These are phyloP conservation scores for Leishmania amazonensis DNA, from an alignment of 208 protist genomes.

Conservation along the genomic window DNA sequence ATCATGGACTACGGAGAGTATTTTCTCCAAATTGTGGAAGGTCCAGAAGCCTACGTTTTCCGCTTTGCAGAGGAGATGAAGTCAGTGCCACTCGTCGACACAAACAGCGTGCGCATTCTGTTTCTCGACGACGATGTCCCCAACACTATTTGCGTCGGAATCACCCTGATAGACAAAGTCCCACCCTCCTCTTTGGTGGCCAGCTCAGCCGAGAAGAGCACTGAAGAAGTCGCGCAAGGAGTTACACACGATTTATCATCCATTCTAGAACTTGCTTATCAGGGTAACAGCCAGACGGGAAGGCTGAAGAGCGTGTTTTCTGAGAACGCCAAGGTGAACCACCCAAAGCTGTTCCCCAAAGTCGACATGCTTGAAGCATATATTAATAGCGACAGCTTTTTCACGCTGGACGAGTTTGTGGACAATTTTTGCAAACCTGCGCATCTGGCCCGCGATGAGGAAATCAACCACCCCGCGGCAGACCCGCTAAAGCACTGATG, in stretches of 20 bases:
- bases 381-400: constrained; percentile 51
- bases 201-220: constrained; percentile 35
- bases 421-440: constrained; percentile 59
- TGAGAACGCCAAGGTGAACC: constrained; percentile 73
- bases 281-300: constrained; percentile 20
- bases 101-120: constrained; percentile 44
- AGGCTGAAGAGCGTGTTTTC: constrained; percentile 41
- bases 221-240: constrained; percentile 55
- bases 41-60: constrained; percentile 61
- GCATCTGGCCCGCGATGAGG: constrained; percentile 53
- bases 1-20: constrained; percentile 70
- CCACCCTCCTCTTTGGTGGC: constrained; percentile 39
- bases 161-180: constrained; percentile 58
- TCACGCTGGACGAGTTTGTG: constrained; percentile 71
- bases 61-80: constrained; percentile 44
- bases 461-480: constrained; percentile 76
- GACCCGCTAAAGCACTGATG: constrained; percentile 81
- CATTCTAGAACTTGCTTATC: constrained; percentile 45
- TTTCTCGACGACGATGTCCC: constrained; percentile 75
- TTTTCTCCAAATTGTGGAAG: constrained; percentile 72
- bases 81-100: constrained; percentile 17
- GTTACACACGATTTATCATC: constrained; percentile 52
- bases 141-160: constrained; percentile 10
- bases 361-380: constrained; percentile 46
- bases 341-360: constrained; percentile 73